Evolutionary conservation across 2,329 filamentous ascomycete genomes (phyloP).

Genomic region (Colletotrichum chrysophilum): DNA sequence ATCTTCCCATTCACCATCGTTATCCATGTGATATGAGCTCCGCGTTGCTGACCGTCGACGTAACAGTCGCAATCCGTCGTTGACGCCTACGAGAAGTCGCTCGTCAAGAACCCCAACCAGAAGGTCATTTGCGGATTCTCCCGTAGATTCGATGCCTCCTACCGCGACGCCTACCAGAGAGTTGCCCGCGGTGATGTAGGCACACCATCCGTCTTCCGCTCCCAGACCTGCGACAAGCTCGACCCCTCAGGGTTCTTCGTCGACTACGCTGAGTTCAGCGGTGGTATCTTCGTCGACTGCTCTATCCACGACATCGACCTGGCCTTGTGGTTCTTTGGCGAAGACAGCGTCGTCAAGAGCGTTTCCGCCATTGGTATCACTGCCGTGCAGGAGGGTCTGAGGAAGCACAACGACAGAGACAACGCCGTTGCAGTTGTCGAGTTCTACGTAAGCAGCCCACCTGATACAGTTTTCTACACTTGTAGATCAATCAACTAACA

Average conservation of each 20-base stretch:
- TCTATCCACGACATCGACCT: constrained; percentile 70
- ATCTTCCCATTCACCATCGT: not conserved
- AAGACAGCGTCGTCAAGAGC: constrained; percentile 35
- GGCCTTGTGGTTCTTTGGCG: constrained; percentile 37
- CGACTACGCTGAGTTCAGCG: constrained; percentile 67
- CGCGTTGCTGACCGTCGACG: not conserved
- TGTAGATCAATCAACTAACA: too few species aligned
- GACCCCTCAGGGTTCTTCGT: constrained; percentile 73
- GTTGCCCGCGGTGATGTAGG: constrained; percentile 62
- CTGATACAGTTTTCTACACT: too few species aligned
- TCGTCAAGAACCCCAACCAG: constrained; percentile 52
- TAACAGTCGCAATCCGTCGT: constrained; percentile 63
- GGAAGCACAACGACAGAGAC: constrained; percentile 35
- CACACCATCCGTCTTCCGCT: constrained; percentile 63
- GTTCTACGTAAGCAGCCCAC: constrained; percentile 41
- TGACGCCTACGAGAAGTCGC: constrained; percentile 51
- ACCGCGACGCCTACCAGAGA: constrained; percentile 62
- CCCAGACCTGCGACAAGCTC: constrained; percentile 71
- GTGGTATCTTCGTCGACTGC: constrained; percentile 75
- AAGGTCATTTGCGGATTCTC: constrained; percentile 61
- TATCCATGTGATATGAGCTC: not conserved
- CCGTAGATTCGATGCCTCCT: constrained; percentile 64
- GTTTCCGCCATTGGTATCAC: constrained; percentile 35
- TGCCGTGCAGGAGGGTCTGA: constrained; percentile 35
- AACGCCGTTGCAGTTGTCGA: constrained; percentile 61